Evolutionary conservation across 2,329 filamentous ascomycete species (phyloP).

Genomic region (Colletotrichum liriopes): DNA sequence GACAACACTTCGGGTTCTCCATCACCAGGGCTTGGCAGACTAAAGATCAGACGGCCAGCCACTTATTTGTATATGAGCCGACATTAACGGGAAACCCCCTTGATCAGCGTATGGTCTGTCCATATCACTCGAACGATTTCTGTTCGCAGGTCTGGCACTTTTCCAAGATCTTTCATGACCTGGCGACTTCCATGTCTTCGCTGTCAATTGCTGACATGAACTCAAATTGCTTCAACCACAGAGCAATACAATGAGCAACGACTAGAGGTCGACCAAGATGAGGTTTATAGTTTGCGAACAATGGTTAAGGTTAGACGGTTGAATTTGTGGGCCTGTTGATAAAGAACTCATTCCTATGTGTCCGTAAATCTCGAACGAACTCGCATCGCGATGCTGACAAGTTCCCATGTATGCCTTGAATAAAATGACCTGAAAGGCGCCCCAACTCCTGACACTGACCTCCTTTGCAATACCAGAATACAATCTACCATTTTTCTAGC

Average conservation of each 20-base stretch:
- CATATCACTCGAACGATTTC: too few relatives aligned
- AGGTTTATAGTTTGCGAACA: neutral
- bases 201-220: neutral
- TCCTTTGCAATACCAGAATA: neutral
- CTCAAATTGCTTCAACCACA: neutral
- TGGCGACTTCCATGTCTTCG: neutral
- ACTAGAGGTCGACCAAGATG: too few relatives aligned
- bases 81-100: neutral
- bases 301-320: neutral
- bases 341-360: too few relatives aligned
- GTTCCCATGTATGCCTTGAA: neutral
- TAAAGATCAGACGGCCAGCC: constrained; percentile 15
- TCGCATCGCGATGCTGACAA: neutral
- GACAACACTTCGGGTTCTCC: constrained; percentile 17
- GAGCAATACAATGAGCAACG: neutral
- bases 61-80: neutral
- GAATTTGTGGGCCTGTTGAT: neutral
- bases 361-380: too few relatives aligned
- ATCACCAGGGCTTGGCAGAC: constrained; percentile 21
- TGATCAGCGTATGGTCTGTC: neutral
- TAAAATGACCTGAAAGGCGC: neutral
- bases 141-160: too few relatives aligned
- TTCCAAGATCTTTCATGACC: neutral
- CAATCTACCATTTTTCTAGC: neutral
- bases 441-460: constrained; percentile 9